Conservation (phyloP, 75 land plant genomes). For the Larix kaempferi region DNA sequence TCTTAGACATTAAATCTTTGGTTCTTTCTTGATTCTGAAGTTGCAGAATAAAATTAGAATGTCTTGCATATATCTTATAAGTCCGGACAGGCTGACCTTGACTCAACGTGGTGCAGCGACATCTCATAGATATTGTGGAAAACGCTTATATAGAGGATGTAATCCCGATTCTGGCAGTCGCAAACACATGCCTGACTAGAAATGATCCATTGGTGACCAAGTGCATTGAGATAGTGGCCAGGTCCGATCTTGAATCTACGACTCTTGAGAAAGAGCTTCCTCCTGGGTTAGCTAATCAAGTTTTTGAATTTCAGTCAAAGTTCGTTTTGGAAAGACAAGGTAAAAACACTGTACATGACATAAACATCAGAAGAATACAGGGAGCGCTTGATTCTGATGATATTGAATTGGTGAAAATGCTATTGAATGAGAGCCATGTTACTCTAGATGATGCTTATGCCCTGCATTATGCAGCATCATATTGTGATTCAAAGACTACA, state of each 20-base stretch:
- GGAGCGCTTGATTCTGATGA: conserved; percentile 74
- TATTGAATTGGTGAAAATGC: conserved; percentile 52
- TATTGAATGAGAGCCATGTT: conserved; percentile 34
- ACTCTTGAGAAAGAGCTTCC: conserved; percentile 75
- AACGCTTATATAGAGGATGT: conserved; percentile 73
- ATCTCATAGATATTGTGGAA: conserved; percentile 54
- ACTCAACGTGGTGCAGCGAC: conserved; percentile 47
- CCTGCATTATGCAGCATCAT: conserved; percentile 63
- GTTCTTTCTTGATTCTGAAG: too few relatives aligned
- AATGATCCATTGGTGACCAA: conserved; percentile 23
- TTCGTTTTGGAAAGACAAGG: too few relatives aligned
- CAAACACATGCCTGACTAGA: conserved; percentile 20
- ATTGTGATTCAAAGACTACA: conserved; percentile 51
- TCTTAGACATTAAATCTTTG: too few relatives aligned
- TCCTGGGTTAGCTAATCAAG: conserved; percentile 24
- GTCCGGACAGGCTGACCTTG: too few relatives aligned
- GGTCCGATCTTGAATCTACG: conserved; percentile 49
- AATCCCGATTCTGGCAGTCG: conserved; percentile 57
- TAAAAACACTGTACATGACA: neutral
- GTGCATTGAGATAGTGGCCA: conserved; percentile 51
- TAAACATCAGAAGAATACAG: conserved; percentile 62
- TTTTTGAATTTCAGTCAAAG: conserved; percentile 17
- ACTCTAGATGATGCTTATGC: conserved; percentile 48
- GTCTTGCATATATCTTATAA: too few relatives aligned
- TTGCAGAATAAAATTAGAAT: too few relatives aligned